phyloP scores from a whole-genome alignment of 1,284 basidiomycete genomes.

The Microbotryum silenes-acaulis region DNA sequence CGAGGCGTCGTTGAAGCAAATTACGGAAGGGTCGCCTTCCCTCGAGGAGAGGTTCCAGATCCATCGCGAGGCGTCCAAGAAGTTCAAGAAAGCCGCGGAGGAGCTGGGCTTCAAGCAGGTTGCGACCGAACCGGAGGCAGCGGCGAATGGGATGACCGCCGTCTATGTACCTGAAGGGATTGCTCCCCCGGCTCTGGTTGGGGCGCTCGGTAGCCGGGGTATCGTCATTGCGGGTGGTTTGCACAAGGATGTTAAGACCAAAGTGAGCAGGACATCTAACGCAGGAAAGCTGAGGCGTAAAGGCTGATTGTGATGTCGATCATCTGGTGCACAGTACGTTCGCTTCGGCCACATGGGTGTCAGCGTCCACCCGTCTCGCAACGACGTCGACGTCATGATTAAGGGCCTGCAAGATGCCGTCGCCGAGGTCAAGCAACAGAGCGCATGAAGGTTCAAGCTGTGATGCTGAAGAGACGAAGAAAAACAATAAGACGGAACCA shows the following conservation, averaged over 20 bases:
- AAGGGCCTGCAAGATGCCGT: conserved; percentile 54
- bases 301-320: conserved; percentile 1
- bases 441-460: conserved; percentile 15
- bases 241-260: conserved; percentile 77
- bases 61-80: conserved; percentile 65
- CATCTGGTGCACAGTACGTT: conserved; percentile 26
- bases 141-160: conserved; percentile 85
- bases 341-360: conserved; percentile 74
- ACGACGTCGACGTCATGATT: conserved; percentile 70
- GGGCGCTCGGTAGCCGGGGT: conserved; percentile 41
- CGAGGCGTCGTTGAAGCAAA: conserved; percentile 66
- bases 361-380: conserved; percentile 59
- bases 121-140: conserved; percentile 53
- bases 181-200: conserved; percentile 62
- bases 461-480: not conserved
- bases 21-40: conserved; percentile 54
- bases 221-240: conserved; percentile 84
- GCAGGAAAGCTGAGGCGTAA: too few relatives aligned
- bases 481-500: too few relatives aligned
- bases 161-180: conserved; percentile 65
- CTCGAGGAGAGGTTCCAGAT: conserved; percentile 71
- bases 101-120: conserved; percentile 66
- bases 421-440: conserved; percentile 37
- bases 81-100: conserved; percentile 63
- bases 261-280: conserved; percentile 17